Conservation (phyloP, 345 rosid genomes). For the Murraya koenigii region DNA sequence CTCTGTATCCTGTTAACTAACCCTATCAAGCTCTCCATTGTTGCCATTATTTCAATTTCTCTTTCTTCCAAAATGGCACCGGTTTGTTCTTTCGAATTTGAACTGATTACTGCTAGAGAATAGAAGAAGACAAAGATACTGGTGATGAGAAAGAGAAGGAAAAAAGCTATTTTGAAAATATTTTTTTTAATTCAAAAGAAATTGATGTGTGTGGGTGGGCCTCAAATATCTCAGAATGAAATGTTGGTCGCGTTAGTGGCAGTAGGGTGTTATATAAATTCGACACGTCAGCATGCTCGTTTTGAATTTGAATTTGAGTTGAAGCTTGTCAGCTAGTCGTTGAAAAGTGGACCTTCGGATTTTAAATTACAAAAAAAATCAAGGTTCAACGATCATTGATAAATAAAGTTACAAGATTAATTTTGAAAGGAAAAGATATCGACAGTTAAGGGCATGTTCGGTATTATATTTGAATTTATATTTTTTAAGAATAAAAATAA, state of each 20-base stretch:
- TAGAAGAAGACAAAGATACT: background rate
- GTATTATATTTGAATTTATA: too few relatives aligned
- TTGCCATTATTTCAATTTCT: conserved; percentile 18
- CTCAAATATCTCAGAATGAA: background rate
- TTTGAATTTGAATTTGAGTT: conserved; percentile 15
- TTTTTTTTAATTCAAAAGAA: background rate
- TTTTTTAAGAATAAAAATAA: too few relatives aligned
- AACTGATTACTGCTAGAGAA: background rate
- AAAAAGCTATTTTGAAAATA: conserved; percentile 22
- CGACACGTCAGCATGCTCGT: background rate
- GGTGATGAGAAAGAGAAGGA: conserved; percentile 5
- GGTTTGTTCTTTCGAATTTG: background rate
- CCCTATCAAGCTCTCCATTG: conserved; percentile 62
- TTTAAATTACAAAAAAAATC: too few relatives aligned
- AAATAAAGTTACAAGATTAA: too few relatives aligned
- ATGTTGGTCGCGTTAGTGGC: conserved; percentile 3
- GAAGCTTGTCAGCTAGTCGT: background rate
- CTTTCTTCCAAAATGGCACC: background rate
- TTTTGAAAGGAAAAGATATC: too few relatives aligned
- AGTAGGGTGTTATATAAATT: background rate
- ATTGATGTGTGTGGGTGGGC: background rate
- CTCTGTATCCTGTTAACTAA: conserved; percentile 55
- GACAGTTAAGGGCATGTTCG: too few relatives aligned
- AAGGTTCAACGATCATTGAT: too few relatives aligned
- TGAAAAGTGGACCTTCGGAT: background rate